Evolutionary conservation across 257 asterid genomes (phyloP).

Genomic region (Solanum etuberosum): DNA sequence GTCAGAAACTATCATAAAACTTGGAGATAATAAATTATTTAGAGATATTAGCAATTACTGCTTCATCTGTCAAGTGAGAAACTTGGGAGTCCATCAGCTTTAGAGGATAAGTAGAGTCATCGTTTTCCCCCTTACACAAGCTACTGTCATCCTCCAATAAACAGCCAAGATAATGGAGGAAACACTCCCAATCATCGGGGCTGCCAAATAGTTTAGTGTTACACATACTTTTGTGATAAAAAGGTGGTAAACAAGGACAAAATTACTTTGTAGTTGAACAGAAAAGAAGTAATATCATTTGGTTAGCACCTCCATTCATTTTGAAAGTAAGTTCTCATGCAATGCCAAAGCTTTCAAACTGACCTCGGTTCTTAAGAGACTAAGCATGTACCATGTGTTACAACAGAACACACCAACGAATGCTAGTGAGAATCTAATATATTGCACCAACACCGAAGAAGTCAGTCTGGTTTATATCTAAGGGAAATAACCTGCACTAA

Average conservation of each 20-base stretch:
- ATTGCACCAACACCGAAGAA: background rate
- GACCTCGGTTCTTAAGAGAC: background rate
- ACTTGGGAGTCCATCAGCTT: constrained; percentile 25
- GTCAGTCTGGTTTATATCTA: background rate
- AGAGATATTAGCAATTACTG: constrained; percentile 39
- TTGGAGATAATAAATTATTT: background rate
- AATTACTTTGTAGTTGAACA: background rate
- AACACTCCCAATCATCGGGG: constrained; percentile 96
- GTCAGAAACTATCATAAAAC: constrained; percentile 11
- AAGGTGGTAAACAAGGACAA: background rate
- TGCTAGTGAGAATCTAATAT: background rate
- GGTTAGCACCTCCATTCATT: background rate
- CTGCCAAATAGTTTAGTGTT: constrained; percentile 26
- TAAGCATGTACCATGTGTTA: background rate
- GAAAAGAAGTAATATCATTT: background rate
- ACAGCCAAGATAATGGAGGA: constrained; percentile 75
- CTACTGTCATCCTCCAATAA: constrained; percentile 70
- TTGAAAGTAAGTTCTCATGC: background rate
- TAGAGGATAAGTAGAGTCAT: constrained; percentile 20
- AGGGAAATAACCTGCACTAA: background rate
- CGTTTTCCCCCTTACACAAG: constrained; percentile 26
- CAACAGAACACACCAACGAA: background rate
- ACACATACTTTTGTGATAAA: background rate
- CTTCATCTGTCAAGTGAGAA: constrained; percentile 49
- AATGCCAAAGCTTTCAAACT: background rate